Evolutionary conservation across 805 yeast genomes (phyloP).

Genomic region (Metschnikowia orientalis): DNA sequence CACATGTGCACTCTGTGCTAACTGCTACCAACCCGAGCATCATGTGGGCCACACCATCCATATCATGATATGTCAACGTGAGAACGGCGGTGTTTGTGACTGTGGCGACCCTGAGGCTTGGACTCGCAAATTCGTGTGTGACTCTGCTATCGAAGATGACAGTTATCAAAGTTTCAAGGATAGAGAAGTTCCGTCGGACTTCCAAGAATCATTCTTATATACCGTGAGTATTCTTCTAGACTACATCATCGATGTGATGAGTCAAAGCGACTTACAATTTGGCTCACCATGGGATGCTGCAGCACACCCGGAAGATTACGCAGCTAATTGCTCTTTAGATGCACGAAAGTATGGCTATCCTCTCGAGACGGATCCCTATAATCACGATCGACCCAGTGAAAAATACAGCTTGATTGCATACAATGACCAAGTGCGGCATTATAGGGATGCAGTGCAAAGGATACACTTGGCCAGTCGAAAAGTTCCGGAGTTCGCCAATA

Average conservation of each 20-base stretch:
- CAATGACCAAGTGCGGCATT: constrained; percentile 77
- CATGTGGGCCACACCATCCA: constrained; percentile 74
- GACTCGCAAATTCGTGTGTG: constrained; percentile 52
- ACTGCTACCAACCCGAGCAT: constrained; percentile 64
- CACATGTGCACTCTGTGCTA: constrained; percentile 75
- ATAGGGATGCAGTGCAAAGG: constrained; percentile 65
- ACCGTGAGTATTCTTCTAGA: constrained; percentile 51
- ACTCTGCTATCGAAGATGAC: constrained; percentile 21
- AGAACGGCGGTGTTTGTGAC: constrained; percentile 79
- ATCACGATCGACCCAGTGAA: constrained; percentile 34
- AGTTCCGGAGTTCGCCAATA: constrained; percentile 58
- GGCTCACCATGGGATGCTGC: constrained; percentile 24
- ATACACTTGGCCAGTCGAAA: constrained; percentile 62
- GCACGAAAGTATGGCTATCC: constrained; percentile 40
- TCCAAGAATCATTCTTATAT: constrained; percentile 32
- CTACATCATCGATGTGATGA: constrained; percentile 58
- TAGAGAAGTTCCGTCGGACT: constrained; percentile 39
- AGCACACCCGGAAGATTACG: constrained; percentile 23
- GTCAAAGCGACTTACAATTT: constrained; percentile 43
- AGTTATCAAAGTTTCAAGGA: constrained; percentile 7
- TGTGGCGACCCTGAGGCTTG: constrained; percentile 91
- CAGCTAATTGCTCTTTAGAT: constrained; percentile 32
- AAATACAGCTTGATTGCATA: constrained; percentile 58
- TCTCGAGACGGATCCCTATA: constrained; percentile 33
- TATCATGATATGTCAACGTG: constrained; percentile 57